A percentile compares a stretch with the other conserved stretches of the same genome.
Conservation (phyloP, 148 eudicot species). For the Dysphania ambrosioides region DNA sequence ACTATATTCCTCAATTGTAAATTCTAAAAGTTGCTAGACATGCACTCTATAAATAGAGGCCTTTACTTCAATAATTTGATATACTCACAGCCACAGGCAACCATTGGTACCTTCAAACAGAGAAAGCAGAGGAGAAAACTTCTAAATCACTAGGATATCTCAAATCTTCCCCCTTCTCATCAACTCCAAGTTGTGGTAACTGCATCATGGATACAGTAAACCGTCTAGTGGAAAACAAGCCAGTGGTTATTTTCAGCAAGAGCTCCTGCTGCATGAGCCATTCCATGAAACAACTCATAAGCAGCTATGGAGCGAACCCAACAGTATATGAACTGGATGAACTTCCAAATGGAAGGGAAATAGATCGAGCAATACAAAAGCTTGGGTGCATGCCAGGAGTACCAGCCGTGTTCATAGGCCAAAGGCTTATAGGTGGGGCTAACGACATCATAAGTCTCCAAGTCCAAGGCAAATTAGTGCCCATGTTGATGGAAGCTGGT, state of each 20-base stretch:
- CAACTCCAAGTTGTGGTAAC: neutral
- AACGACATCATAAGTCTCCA: slow-evolving; percentile 45
- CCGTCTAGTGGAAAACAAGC: slow-evolving; percentile 33
- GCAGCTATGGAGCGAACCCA: slow-evolving; percentile 37
- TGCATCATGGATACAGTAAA: slow-evolving; percentile 31
- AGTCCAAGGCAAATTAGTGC: slow-evolving; percentile 36
- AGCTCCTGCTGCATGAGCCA: slow-evolving; percentile 41
- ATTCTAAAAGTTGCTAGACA: neutral
- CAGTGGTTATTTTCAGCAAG: slow-evolving; percentile 39
- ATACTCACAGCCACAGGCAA: slow-evolving; percentile 4
- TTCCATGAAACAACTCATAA: slow-evolving; percentile 37
- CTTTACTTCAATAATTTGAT: slow-evolving; percentile 3
- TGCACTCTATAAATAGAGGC: slow-evolving; percentile 31
- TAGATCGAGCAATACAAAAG: slow-evolving; percentile 39
- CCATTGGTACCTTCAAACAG: slow-evolving; percentile 5
- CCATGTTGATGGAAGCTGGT: slow-evolving; percentile 38
- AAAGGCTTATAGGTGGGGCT: slow-evolving; percentile 43
- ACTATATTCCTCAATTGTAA: slow-evolving; percentile 17
- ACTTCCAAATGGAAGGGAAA: slow-evolving; percentile 37
- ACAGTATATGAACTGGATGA: slow-evolving; percentile 41
- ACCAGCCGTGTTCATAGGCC: slow-evolving; percentile 45
- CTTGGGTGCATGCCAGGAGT: slow-evolving; percentile 38
- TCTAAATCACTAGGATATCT: neutral
- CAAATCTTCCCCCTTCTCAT: slow-evolving; percentile 6
- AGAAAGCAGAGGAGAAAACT: slow-evolving; percentile 2